phyloP scores from a whole-genome alignment of 495 filamentous ascomycete genomes.

The Penicillium atrosanguineum region DNA sequence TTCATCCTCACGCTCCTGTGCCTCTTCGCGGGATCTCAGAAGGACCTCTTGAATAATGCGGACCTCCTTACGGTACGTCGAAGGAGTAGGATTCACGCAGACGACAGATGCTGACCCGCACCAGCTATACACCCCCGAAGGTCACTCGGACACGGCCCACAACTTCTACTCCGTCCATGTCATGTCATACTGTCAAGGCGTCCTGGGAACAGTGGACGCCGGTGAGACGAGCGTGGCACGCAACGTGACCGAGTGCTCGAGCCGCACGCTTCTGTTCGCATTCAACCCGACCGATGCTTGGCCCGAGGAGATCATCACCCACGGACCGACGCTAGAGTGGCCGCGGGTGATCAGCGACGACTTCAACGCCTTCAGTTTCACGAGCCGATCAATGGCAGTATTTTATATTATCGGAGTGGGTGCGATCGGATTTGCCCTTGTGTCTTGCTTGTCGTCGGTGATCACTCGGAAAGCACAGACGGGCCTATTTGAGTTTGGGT shows the following conservation, averaged over 20 bases:
- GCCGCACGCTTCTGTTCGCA: constrained; percentile 48
- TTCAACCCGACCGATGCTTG: constrained; percentile 62
- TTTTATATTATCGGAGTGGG: constrained; percentile 64
- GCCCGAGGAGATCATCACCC: constrained; percentile 52
- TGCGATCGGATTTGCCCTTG: constrained; percentile 53
- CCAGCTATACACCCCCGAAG: constrained; percentile 39
- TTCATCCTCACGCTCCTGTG: constrained; percentile 68
- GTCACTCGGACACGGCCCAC: constrained; percentile 55
- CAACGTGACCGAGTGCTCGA: constrained; percentile 62
- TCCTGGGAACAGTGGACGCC: constrained; percentile 36
- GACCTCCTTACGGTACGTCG: constrained; percentile 60
- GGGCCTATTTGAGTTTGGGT: constrained; percentile 27
- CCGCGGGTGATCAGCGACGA: constrained; percentile 59
- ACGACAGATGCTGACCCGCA: constrained; percentile 21
- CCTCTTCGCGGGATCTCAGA: constrained; percentile 66
- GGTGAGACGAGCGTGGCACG: constrained; percentile 36
- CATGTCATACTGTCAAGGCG: constrained; percentile 68
- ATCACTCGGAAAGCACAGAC: constrained; percentile 13
- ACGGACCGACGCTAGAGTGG: constrained; percentile 57
- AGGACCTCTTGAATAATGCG: constrained; percentile 58
- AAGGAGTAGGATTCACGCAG: not conserved
- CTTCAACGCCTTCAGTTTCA: constrained; percentile 49
- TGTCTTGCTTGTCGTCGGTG: constrained; percentile 30
- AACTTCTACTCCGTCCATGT: constrained; percentile 75
- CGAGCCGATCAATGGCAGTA: constrained; percentile 56